Evolutionary conservation across 2,329 filamentous ascomycete genomes (phyloP).

Genomic region (Leptodontidium sp.): DNA sequence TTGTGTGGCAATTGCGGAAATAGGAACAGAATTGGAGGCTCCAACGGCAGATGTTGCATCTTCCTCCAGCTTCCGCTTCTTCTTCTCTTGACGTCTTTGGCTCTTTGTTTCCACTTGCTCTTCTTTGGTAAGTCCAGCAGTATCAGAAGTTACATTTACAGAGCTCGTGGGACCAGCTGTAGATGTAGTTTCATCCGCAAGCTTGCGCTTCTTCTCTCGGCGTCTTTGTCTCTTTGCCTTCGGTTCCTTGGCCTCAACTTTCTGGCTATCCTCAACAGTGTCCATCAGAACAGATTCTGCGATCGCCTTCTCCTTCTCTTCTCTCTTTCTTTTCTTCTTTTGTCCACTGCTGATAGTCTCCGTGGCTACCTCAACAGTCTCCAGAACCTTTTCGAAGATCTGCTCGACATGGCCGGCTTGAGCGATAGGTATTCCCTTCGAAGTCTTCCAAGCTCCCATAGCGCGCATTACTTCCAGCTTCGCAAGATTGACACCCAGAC

Average conservation of each 20-base stretch:
- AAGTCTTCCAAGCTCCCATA: slow-evolving; percentile 23
- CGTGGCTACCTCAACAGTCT: slow-evolving; percentile 12
- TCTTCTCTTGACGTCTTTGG: slow-evolving; percentile 15
- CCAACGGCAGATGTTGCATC: background rate
- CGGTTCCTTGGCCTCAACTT: slow-evolving; percentile 2
- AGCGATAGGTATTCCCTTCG: slow-evolving; percentile 11
- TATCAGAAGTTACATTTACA: background rate
- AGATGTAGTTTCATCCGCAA: background rate
- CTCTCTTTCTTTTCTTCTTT: slow-evolving; percentile 24
- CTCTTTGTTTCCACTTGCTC: background rate
- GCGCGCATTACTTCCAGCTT: slow-evolving; percentile 26
- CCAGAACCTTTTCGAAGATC: background rate
- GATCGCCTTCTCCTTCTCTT: background rate
- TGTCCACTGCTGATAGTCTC: background rate
- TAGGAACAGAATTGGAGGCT: background rate
- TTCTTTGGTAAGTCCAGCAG: background rate
- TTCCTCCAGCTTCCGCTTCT: background rate
- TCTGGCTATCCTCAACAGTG: background rate
- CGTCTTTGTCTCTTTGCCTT: slow-evolving; percentile 14
- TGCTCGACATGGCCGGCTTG: background rate
- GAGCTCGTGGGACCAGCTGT: background rate
- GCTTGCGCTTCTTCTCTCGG: slow-evolving; percentile 3
- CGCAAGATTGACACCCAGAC: slow-evolving; percentile 23
- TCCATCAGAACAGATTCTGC: too few species aligned
- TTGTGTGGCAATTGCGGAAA: background rate